These are phyloP conservation scores for Talaromyces sp. DNA, from an alignment of 2,329 filamentous ascomycete genomes.

Conservation along the genomic window DNA sequence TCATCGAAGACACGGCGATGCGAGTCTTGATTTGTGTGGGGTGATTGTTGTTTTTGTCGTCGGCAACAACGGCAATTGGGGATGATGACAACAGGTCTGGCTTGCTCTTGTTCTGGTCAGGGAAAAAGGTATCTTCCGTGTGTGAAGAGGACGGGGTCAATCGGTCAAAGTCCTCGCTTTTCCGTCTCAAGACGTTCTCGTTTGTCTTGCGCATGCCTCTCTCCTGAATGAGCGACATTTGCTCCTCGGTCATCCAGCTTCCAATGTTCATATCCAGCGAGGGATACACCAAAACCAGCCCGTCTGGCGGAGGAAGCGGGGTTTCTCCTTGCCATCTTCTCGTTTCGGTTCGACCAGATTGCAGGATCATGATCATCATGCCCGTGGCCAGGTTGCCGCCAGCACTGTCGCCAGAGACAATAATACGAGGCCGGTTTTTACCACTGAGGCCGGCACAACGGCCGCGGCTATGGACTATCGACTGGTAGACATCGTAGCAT, in stretches of 20 bases:
- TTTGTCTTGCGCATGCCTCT: conserved; percentile 74
- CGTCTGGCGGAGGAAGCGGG: conserved; percentile 69
- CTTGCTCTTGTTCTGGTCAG: conserved; percentile 18
- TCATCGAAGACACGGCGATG: conserved; percentile 94
- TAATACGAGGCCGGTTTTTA: conserved; percentile 59
- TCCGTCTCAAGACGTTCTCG: conserved; percentile 69
- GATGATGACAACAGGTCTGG: conserved; percentile 25
- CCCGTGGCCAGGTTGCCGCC: conserved; percentile 78
- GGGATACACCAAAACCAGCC: conserved; percentile 82
- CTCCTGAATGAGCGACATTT: conserved; percentile 90
- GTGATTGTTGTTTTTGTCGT: conserved; percentile 31
- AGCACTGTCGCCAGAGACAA: conserved; percentile 75
- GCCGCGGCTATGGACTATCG: conserved; percentile 66
- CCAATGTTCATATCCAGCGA: conserved; percentile 94
- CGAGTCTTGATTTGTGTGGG: conserved; percentile 64
- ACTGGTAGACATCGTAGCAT: conserved; percentile 80
- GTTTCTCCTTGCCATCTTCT: conserved; percentile 53
- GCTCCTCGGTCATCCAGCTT: conserved; percentile 98
- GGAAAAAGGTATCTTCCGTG: conserved; percentile 25
- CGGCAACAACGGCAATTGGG: conserved; percentile 28
- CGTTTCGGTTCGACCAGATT: conserved; percentile 59
- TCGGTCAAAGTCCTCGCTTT: conserved; percentile 83
- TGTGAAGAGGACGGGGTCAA: conserved; percentile 52
- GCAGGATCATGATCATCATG: conserved; percentile 82
- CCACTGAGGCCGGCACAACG: conserved; percentile 72